These are phyloP conservation scores for Pseudozyma tsukubaensis DNA, from an alignment of 1,284 basidiomycete genomes.

Conservation along the genomic window DNA sequence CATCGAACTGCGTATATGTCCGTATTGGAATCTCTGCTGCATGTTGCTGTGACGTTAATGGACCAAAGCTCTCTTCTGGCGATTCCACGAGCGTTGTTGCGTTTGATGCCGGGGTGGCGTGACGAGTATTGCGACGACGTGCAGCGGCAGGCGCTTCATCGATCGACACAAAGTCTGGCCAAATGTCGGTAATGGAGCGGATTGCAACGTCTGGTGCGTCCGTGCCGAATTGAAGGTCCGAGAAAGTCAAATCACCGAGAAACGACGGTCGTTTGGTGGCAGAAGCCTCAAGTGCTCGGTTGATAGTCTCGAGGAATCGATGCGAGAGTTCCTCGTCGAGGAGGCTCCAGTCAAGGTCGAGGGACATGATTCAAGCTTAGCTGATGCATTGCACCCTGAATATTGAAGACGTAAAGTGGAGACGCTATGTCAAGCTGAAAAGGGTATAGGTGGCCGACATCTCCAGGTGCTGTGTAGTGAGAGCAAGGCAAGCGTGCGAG, in stretches of 20 bases:
- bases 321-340: constrained; percentile 78
- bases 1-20: constrained; percentile 52
- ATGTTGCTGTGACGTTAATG: background rate
- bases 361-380: constrained; percentile 52
- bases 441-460: background rate
- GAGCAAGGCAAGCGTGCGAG: background rate
- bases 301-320: constrained; percentile 81
- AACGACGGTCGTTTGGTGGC: constrained; percentile 83
- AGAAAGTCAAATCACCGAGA: constrained; percentile 88
- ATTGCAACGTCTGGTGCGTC: constrained; percentile 86
- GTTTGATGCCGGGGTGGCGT: constrained; percentile 36
- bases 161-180: constrained; percentile 79
- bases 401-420: background rate
- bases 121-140: constrained; percentile 20
- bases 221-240: constrained; percentile 86
- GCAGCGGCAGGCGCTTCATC: constrained; percentile 27
- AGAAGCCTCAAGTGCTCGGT: constrained; percentile 76
- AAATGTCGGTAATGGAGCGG: constrained; percentile 90
- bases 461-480: background rate
- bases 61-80: constrained; percentile 11
- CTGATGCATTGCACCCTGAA: background rate
- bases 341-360: constrained; percentile 74
- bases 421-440: constrained; percentile 5
- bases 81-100: constrained; percentile 35
- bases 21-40: constrained; percentile 23